A percentile compares a stretch with the other conserved stretches of the same genome.
phyloP scores from a whole-genome alignment of 1,284 basidiomycete species.

The Puccinia polysora region DNA sequence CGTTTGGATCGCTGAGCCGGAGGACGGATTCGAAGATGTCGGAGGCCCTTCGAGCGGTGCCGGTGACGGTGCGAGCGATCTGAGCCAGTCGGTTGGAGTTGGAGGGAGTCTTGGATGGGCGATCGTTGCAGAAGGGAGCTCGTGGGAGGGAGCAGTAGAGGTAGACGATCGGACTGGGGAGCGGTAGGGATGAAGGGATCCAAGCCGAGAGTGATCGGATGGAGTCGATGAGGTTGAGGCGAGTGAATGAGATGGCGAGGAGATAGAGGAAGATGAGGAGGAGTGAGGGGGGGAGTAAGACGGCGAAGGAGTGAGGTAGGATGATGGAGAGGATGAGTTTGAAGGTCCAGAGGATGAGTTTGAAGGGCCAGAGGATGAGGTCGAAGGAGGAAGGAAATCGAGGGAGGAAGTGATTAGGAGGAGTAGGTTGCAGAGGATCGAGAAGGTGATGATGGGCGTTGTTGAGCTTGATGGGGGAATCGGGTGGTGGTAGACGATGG shows the following conservation, averaged over 20 bases:
- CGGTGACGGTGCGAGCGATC: conserved; percentile 7
- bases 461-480: no score
- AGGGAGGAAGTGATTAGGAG: conserved; percentile 46
- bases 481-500: no score
- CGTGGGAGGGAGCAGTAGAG: background rate
- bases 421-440: no score
- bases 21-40: conserved; percentile 49
- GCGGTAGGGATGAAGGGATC: background rate
- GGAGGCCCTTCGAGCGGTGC: conserved; percentile 46
- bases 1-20: conserved; percentile 44
- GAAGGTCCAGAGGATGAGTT: background rate
- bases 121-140: background rate
- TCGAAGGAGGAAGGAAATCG: background rate
- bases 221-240: background rate
- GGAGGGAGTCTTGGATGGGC: no score
- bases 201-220: background rate
- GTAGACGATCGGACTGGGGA: background rate
- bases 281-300: background rate
- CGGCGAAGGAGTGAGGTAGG: background rate
- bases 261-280: background rate
- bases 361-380: background rate
- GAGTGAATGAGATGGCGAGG: background rate
- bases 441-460: no score
- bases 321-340: background rate
- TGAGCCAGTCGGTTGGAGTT: background rate